Evolutionary conservation across 2,329 filamentous ascomycete genomes (phyloP).

Genomic region (Pestalotiopsis sp.): DNA sequence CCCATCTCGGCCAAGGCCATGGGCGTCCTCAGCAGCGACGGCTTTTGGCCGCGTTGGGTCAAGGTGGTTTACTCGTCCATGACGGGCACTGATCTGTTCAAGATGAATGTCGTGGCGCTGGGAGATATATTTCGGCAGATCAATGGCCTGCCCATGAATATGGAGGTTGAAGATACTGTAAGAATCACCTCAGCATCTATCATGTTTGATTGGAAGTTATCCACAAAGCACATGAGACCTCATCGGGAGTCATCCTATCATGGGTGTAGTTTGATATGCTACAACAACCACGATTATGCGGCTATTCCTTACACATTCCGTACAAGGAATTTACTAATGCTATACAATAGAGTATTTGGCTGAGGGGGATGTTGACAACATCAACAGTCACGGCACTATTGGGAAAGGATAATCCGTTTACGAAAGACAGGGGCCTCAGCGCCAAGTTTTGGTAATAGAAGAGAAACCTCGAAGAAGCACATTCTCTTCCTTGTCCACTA

Average conservation of each 20-base stretch:
- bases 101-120: not conserved
- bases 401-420: not conserved
- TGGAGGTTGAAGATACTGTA: conserved; percentile 8
- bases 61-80: conserved; percentile 2
- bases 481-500: not conserved
- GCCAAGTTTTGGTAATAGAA: conserved; percentile 1
- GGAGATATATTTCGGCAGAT: not conserved
- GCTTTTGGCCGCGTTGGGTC: not conserved
- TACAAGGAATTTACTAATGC: too few species aligned
- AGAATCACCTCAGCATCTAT: not conserved
- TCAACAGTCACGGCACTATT: not conserved
- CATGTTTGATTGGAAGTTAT: not conserved
- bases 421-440: not conserved
- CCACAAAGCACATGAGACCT: not conserved
- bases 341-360: not conserved
- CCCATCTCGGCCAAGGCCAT: not conserved
- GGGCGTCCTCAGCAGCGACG: not conserved
- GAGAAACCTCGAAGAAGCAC: not conserved
- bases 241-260: too few species aligned
- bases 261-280: too few species aligned
- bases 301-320: too few species aligned
- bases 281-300: too few species aligned
- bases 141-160: not conserved
- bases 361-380: not conserved
- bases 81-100: conserved; percentile 1